These are phyloP conservation scores for Penicillium verhagenii DNA, from an alignment of 495 filamentous ascomycete genomes.

Conservation along the genomic window DNA sequence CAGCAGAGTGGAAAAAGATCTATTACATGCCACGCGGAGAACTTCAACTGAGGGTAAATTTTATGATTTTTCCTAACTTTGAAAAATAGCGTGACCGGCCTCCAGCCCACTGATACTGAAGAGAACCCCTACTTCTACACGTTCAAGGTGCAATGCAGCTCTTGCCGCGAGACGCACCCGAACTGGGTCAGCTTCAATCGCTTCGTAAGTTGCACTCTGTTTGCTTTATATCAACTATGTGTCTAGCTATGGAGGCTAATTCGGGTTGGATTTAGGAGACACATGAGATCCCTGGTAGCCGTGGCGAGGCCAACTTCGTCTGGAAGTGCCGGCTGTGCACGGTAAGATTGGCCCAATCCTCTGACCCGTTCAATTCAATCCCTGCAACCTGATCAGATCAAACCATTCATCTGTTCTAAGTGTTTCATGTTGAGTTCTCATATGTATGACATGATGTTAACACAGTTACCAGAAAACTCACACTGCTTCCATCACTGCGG, in stretches of 20 bases:
- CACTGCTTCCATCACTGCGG: conserved; percentile 66
- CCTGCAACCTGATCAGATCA: background rate
- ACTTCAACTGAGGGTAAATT: background rate
- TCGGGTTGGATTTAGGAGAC: conserved; percentile 58
- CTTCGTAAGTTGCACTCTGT: conserved; percentile 60
- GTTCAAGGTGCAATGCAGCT: conserved; percentile 95
- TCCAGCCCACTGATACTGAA: conserved; percentile 77
- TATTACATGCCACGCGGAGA: conserved; percentile 3
- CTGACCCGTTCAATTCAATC: background rate
- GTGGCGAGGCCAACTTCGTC: conserved; percentile 96
- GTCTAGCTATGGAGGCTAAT: background rate
- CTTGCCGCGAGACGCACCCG: conserved; percentile 85
- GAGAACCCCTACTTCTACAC: conserved; percentile 89
- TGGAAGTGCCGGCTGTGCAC: conserved; percentile 95
- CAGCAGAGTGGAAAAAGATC: background rate
- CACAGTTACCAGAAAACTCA: conserved; percentile 53
- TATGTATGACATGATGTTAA: background rate
- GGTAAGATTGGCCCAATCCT: conserved; percentile 42
- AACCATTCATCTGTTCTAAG: too few relatives aligned
- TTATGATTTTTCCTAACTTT: conserved; percentile 6
- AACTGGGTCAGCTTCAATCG: conserved; percentile 86
- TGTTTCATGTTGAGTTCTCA: background rate
- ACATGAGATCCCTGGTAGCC: conserved; percentile 84
- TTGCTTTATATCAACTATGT: background rate
- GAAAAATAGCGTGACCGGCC: conserved; percentile 72